A percentile compares a stretch with the other conserved stretches of the same genome.
Evolutionary conservation across 2,329 filamentous ascomycete genomes (phyloP).

Genomic region (Didymosphaeria variabile): DNA sequence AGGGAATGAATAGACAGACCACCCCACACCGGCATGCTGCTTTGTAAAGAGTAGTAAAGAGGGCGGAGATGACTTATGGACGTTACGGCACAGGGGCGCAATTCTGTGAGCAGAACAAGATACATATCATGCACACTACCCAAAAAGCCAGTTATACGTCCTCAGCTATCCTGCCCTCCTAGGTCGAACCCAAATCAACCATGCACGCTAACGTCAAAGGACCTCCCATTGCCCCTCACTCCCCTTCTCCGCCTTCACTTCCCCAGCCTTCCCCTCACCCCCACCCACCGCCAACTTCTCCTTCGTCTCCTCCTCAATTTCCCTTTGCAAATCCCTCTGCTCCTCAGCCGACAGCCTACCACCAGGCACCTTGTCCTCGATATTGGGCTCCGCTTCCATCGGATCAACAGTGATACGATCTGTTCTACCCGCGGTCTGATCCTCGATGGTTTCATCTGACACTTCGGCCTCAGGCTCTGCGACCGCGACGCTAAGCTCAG

Average conservation of each 20-base stretch:
- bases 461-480: conserved; percentile 3
- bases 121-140: not conserved
- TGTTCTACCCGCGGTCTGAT: conserved; percentile 15
- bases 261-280: not conserved
- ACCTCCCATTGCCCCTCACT: not conserved
- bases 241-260: not conserved
- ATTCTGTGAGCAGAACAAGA: not conserved
- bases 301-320: conserved; percentile 16
- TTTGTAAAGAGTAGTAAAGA: not conserved
- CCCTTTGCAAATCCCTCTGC: conserved; percentile 8
- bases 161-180: not conserved
- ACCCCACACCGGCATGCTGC: no score
- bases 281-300: conserved; percentile 13
- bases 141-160: not conserved
- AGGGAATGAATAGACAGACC: no score
- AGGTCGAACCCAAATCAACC: not conserved
- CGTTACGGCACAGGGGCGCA: not conserved
- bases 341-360: conserved; percentile 3
- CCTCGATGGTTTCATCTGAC: conserved; percentile 13
- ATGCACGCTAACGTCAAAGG: conserved; percentile 4
- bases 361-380: conserved; percentile 17
- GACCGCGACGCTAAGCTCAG: not conserved
- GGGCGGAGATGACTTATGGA: no score
- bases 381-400: conserved; percentile 11
- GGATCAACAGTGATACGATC: conserved; percentile 14